Conservation (phyloP, 345 rosid species). For the Moricandia arvensis region DNA sequence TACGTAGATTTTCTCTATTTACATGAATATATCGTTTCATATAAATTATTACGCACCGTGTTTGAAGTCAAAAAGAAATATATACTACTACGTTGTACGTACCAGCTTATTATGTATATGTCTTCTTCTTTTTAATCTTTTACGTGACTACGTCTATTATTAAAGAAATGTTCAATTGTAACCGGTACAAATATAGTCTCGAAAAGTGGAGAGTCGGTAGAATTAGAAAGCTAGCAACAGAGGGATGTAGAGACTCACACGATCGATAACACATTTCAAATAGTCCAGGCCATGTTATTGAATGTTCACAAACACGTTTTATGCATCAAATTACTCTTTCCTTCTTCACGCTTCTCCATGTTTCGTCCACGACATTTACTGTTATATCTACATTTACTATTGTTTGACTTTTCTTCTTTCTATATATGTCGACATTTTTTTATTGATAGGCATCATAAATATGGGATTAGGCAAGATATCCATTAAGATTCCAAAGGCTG, state of each 20-base stretch:
- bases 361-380: constrained; percentile 23
- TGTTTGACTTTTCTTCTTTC: constrained; percentile 24
- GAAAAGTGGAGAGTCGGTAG: not conserved
- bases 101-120: not conserved
- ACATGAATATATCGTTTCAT: not conserved
- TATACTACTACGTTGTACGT: not conserved
- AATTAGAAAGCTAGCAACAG: not conserved
- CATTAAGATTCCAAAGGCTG: not conserved
- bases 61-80: too few relatives aligned
- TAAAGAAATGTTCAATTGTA: not conserved
- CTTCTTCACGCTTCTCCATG: constrained; percentile 21
- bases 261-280: not conserved
- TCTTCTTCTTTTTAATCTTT: not conserved
- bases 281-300: not conserved
- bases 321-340: not conserved
- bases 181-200: not conserved
- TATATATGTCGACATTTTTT: not conserved
- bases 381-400: constrained; percentile 1
- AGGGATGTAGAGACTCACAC: not conserved
- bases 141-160: not conserved
- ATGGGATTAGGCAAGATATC: not conserved
- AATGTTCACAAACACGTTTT: constrained; percentile 20
- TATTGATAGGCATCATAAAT: not conserved
- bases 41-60: not conserved
- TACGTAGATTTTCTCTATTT: not conserved